These are phyloP conservation scores for Zhuliangozyma blackwelliae DNA, from an alignment of 1,139 yeast species.

Conservation along the genomic window DNA sequence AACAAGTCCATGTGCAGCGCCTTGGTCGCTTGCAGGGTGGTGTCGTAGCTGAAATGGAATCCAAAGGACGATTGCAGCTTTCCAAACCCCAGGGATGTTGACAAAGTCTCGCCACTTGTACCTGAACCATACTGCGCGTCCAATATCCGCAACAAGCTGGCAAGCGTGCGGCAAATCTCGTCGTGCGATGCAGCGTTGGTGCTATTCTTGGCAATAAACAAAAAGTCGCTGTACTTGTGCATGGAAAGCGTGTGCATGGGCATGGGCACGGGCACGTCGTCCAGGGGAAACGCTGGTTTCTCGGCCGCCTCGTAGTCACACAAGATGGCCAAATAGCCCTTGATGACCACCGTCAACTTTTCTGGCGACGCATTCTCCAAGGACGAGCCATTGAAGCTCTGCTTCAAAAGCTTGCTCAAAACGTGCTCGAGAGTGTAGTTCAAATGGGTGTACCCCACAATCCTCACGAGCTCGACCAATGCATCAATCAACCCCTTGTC, in stretches of 20 bases:
- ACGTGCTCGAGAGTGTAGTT: slow-evolving; percentile 78
- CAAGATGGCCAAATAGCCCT: slow-evolving; percentile 66
- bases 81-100: slow-evolving; percentile 9
- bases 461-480: slow-evolving; percentile 65
- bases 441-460: slow-evolving; percentile 74
- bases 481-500: slow-evolving; percentile 63
- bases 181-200: slow-evolving; percentile 62
- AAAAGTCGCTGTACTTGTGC: slow-evolving; percentile 20
- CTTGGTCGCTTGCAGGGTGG: slow-evolving; percentile 27
- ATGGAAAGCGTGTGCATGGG: slow-evolving; percentile 3
- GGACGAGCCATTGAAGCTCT: slow-evolving; percentile 49
- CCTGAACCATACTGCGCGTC: slow-evolving; percentile 60
- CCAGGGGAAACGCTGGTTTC: slow-evolving; percentile 75
- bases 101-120: slow-evolving; percentile 19
- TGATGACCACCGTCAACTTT: slow-evolving; percentile 62
- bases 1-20: slow-evolving; percentile 56
- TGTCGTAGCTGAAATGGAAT: slow-evolving; percentile 54
- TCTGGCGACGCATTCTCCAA: slow-evolving; percentile 69
- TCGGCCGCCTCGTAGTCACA: slow-evolving; percentile 54
- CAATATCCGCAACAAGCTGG: slow-evolving; percentile 51
- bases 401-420: slow-evolving; percentile 55
- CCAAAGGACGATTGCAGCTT: slow-evolving; percentile 22
- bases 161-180: slow-evolving; percentile 66
- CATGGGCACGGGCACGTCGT: slow-evolving; percentile 29
- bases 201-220: slow-evolving; percentile 37